Conservation (phyloP, 768 basidiomycete genomes). For the Podaxis sp. region DNA sequence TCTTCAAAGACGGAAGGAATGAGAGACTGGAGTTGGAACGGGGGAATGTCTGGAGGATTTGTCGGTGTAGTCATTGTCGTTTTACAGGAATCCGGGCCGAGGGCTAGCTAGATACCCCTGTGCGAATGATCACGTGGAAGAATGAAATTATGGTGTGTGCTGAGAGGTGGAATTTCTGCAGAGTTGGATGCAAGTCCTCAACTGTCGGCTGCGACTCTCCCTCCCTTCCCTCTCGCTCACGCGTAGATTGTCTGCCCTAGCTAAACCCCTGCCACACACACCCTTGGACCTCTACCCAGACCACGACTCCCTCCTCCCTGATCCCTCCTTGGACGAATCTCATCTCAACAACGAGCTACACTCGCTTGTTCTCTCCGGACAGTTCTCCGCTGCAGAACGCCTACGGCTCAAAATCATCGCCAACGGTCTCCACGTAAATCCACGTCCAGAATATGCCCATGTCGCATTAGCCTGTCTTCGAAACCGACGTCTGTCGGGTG, state of each 20-base stretch:
- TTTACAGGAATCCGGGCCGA: neutral
- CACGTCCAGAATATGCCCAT: neutral
- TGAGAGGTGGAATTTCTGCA: neutral
- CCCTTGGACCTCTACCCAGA: neutral
- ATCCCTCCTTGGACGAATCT: neutral
- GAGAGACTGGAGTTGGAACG: slow-evolving; percentile 52
- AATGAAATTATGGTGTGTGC: neutral
- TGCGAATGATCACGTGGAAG: neutral
- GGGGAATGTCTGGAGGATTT: slow-evolving; percentile 34
- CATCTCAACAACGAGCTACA: neutral
- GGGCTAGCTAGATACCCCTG: neutral
- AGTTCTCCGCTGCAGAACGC: slow-evolving; percentile 6
- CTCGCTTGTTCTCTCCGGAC: neutral
- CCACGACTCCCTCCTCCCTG: neutral
- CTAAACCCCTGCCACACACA: neutral
- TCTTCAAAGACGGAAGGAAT: slow-evolving; percentile 19
- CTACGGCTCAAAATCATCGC: neutral
- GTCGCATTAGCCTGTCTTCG: slow-evolving; percentile 3
- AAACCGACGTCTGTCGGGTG: neutral
- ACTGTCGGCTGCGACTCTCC: neutral
- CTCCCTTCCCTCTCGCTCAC: neutral
- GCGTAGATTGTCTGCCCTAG: neutral
- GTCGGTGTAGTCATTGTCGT: slow-evolving; percentile 5
- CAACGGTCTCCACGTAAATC: neutral
- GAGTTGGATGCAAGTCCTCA: neutral